Evolutionary conservation across 1,139 yeast species (phyloP).

Genomic region (Pichiaceae sp.): DNA sequence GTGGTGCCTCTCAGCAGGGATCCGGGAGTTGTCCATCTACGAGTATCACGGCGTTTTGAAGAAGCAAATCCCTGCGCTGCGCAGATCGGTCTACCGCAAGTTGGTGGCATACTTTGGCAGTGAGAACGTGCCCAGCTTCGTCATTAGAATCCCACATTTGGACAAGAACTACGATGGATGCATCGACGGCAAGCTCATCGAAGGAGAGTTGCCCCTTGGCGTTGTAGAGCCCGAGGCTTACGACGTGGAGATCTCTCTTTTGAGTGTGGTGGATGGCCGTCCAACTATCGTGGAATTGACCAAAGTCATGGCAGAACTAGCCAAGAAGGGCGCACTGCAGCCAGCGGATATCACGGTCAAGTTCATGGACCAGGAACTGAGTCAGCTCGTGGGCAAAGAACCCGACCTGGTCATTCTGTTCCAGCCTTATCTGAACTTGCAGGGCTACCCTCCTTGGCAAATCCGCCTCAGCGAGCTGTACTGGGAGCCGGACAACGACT

Average conservation of each 20-base stretch:
- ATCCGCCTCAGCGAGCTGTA: constrained; percentile 82
- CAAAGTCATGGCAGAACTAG: constrained; percentile 74
- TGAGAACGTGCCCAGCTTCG: constrained; percentile 52
- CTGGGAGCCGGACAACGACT: constrained; percentile 79
- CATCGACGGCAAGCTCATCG: constrained; percentile 26
- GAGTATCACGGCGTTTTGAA: constrained; percentile 71
- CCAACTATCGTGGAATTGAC: constrained; percentile 85
- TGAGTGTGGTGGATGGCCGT: constrained; percentile 79
- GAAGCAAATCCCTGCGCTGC: constrained; percentile 45
- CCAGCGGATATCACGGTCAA: constrained; percentile 64
- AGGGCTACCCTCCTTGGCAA: constrained; percentile 99
- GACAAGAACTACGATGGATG: constrained; percentile 40
- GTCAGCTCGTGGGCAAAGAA: constrained; percentile 74
- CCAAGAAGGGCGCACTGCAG: constrained; percentile 52
- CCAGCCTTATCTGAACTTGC: constrained; percentile 79
- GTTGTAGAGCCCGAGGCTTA: constrained; percentile 18
- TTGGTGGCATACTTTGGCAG: constrained; percentile 71
- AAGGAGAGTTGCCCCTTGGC: constrained; percentile 8
- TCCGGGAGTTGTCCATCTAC: constrained; percentile 62
- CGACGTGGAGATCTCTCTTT: constrained; percentile 56
- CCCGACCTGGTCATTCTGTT: constrained; percentile 83
- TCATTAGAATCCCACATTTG: constrained; percentile 54
- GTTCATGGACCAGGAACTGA: constrained; percentile 66
- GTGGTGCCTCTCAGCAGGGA: constrained; percentile 86
- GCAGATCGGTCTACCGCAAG: constrained; percentile 50